These are phyloP conservation scores for Penicillium cataractarum DNA, from an alignment of 495 filamentous ascomycete genomes.

Conservation along the genomic window DNA sequence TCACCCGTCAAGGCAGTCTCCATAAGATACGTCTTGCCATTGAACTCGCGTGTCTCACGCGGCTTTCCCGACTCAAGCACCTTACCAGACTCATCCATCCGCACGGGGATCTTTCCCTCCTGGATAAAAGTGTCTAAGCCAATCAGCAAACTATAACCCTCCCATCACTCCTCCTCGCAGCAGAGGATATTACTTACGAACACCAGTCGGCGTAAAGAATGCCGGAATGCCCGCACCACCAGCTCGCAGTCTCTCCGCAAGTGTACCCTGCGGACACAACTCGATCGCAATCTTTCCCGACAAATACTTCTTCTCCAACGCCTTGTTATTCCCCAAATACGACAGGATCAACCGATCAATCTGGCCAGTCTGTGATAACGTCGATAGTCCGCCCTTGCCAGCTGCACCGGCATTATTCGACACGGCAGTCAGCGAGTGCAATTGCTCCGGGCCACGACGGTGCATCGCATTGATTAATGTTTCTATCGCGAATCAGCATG, in stretches of 20 bases:
- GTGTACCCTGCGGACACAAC: conserved; percentile 85
- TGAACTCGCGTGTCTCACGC: conserved; percentile 82
- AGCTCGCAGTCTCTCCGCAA: conserved; percentile 82
- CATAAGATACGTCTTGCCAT: conserved; percentile 82
- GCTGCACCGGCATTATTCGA: conserved; percentile 92
- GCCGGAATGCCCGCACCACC: conserved; percentile 88
- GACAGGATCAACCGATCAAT: conserved; percentile 82
- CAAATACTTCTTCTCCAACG: conserved; percentile 81
- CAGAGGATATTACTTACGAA: conserved; percentile 48
- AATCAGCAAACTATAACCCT: not conserved
- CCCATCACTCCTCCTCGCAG: not conserved
- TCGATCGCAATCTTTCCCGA: conserved; percentile 83
- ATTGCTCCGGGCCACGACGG: conserved; percentile 63
- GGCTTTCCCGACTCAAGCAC: conserved; percentile 71
- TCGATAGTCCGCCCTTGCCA: conserved; percentile 72
- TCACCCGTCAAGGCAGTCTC: conserved; percentile 85
- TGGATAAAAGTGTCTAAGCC: conserved; percentile 69
- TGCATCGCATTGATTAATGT: conserved; percentile 80
- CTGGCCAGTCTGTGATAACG: conserved; percentile 75
- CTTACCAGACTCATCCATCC: conserved; percentile 74
- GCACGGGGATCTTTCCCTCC: conserved; percentile 78
- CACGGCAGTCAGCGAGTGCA: conserved; percentile 78
- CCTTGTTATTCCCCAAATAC: conserved; percentile 90
- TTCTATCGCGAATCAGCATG: conserved; percentile 42
- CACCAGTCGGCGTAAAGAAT: conserved; percentile 87